phyloP scores from a whole-genome alignment of 495 filamentous ascomycete species.

The Annulohypoxylon bovei region DNA sequence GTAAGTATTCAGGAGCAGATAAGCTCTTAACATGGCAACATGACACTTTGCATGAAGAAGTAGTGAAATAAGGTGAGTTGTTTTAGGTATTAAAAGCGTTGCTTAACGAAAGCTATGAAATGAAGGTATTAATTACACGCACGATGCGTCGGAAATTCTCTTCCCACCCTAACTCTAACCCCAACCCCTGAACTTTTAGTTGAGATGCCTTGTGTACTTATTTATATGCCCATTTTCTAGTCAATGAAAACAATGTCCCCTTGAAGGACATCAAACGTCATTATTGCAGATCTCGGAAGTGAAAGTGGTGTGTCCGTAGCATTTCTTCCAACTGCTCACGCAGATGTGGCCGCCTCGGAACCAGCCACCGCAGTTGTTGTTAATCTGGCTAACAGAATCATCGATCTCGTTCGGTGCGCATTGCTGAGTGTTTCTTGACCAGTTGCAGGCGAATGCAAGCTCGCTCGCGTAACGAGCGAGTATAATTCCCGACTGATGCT shows the following conservation, averaged over 20 bases:
- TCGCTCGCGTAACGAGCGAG: background rate
- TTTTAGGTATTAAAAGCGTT: too few species aligned
- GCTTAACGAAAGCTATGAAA: too few species aligned
- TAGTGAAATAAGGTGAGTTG: too few species aligned
- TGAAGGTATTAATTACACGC: too few species aligned
- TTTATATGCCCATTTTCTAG: background rate
- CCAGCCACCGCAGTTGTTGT: background rate
- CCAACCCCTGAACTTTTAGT: too few species aligned
- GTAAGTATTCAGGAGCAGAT: too few species aligned
- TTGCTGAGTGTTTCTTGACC: background rate
- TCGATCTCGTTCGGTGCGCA: background rate
- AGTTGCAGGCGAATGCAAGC: background rate
- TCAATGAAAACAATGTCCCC: background rate
- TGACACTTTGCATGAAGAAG: too few species aligned
- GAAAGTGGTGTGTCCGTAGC: background rate
- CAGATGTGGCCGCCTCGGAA: background rate
- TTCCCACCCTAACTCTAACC: too few species aligned
- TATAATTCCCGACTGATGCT: background rate
- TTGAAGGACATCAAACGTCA: background rate
- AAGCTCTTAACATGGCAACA: too few species aligned
- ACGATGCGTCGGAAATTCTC: too few species aligned
- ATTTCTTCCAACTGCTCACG: background rate
- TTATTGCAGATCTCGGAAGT: background rate
- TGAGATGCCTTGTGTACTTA: too few species aligned
- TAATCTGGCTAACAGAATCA: background rate